Evolutionary conservation across 164 flowering plant genomes (phyloP).

Genomic region (Taxillus chinensis): DNA sequence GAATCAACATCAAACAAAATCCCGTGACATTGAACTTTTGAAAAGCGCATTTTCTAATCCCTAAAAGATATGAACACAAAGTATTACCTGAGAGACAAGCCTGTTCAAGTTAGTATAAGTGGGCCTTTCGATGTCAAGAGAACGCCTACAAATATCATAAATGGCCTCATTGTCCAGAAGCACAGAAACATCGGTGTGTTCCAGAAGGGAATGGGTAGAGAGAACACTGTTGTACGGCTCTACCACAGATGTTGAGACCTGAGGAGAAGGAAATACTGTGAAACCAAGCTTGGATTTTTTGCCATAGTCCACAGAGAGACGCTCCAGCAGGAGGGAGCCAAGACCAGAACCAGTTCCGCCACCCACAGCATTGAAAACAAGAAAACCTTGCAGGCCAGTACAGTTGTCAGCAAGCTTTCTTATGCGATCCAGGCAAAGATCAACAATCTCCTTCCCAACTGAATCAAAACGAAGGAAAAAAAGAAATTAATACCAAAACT

Average conservation of each 20-base stretch:
- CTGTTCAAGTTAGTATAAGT: constrained; percentile 62
- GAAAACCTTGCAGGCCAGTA: constrained; percentile 55
- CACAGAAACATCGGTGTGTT: constrained; percentile 37
- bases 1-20: no score
- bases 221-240: constrained; percentile 48
- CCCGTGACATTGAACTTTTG: no score
- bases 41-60: no score
- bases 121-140: constrained; percentile 51
- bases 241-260: constrained; percentile 46
- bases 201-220: constrained; percentile 36
- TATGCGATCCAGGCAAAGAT: constrained; percentile 48
- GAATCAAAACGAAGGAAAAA: background rate
- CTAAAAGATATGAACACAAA: no score
- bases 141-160: constrained; percentile 39
- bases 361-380: constrained; percentile 36
- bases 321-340: constrained; percentile 39
- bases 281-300: constrained; percentile 36
- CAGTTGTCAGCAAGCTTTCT: constrained; percentile 49
- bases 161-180: constrained; percentile 37
- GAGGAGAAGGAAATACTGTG: constrained; percentile 47
- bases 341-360: constrained; percentile 48
- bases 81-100: constrained; percentile 43
- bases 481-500: background rate
- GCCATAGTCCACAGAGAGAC: constrained; percentile 40
- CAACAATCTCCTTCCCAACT: constrained; percentile 50